Conservation (phyloP, 2,329 filamentous ascomycete genomes). For the Ascochyta rabiei region DNA sequence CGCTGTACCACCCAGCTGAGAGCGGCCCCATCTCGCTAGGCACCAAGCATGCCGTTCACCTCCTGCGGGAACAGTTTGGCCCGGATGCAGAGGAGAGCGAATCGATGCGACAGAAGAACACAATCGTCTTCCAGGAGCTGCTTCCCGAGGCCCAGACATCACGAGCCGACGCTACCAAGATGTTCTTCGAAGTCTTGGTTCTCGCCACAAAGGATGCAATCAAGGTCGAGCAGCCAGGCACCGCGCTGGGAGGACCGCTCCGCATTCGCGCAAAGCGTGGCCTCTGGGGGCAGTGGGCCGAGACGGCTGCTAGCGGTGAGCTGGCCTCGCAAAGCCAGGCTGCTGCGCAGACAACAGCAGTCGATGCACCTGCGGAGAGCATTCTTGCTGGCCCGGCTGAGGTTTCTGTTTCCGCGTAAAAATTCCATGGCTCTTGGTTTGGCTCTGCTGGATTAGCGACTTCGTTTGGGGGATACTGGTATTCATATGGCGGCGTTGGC, state of each 20-base stretch:
- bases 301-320: conserved; percentile 56
- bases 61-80: conserved; percentile 88
- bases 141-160: conserved; percentile 81
- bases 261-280: conserved; percentile 87
- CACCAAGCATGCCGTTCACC: conserved; percentile 94
- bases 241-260: conserved; percentile 76
- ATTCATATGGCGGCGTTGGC: conserved; percentile 38
- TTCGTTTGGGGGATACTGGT: conserved; percentile 17
- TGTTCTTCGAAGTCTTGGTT: conserved; percentile 98
- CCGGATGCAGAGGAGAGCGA: conserved; percentile 69
- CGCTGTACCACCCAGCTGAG: conserved; percentile 79
- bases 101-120: conserved; percentile 73
- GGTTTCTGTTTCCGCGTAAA: conserved; percentile 33
- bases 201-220: conserved; percentile 97
- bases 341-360: conserved; percentile 24
- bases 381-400: conserved; percentile 28
- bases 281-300: conserved; percentile 97
- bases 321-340: conserved; percentile 31
- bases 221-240: conserved; percentile 84
- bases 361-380: conserved; percentile 26
- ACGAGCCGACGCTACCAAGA: conserved; percentile 93
- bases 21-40: conserved; percentile 86
- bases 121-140: conserved; percentile 88
- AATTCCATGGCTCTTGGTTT: conserved; percentile 6
- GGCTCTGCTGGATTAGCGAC: conserved; percentile 13